phyloP scores from a whole-genome alignment of 2,329 filamentous ascomycete genomes.

The Fusarium pseudonygamai region DNA sequence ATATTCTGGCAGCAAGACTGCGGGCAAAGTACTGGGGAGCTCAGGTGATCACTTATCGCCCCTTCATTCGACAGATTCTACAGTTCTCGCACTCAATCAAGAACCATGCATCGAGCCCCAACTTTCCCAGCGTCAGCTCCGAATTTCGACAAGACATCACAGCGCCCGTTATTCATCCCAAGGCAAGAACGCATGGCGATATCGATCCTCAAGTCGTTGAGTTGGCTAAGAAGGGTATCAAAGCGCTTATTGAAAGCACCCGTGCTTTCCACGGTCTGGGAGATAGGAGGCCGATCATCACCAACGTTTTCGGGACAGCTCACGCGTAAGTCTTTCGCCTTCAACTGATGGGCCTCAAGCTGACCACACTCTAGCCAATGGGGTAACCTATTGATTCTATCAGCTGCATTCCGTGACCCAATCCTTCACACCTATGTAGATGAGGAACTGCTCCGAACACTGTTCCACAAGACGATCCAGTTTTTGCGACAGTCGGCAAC shows the following conservation, averaged over 20 bases:
- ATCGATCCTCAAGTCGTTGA: conserved; percentile 59
- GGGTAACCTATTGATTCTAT: conserved; percentile 91
- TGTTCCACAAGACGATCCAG: conserved; percentile 78
- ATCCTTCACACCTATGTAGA: conserved; percentile 68
- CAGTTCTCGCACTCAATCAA: conserved; percentile 55
- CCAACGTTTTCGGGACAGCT: conserved; percentile 95
- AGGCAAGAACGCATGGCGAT: conserved; percentile 50
- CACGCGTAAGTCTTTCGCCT: conserved; percentile 78
- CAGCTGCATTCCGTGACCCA: conserved; percentile 78
- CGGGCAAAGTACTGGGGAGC: conserved; percentile 96
- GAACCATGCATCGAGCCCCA: conserved; percentile 47
- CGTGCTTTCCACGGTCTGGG: conserved; percentile 77
- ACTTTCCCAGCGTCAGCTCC: conserved; percentile 45
- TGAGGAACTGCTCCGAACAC: conserved; percentile 61
- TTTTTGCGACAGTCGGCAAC: conserved; percentile 77
- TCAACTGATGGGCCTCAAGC: background rate
- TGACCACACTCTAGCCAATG: conserved; percentile 75
- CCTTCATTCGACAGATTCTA: conserved; percentile 71
- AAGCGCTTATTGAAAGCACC: conserved; percentile 85
- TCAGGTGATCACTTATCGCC: conserved; percentile 87
- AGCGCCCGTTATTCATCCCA: conserved; percentile 50
- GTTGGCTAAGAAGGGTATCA: conserved; percentile 70
- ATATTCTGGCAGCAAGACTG: conserved; percentile 85
- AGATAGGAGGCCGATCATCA: conserved; percentile 79
- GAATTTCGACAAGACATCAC: conserved; percentile 51